Percentiles rank a stretch among this genome's conserved stretches.
Evolutionary conservation across 306 rosid genomes (phyloP).

Genomic region (Citrullus colocynthis): DNA sequence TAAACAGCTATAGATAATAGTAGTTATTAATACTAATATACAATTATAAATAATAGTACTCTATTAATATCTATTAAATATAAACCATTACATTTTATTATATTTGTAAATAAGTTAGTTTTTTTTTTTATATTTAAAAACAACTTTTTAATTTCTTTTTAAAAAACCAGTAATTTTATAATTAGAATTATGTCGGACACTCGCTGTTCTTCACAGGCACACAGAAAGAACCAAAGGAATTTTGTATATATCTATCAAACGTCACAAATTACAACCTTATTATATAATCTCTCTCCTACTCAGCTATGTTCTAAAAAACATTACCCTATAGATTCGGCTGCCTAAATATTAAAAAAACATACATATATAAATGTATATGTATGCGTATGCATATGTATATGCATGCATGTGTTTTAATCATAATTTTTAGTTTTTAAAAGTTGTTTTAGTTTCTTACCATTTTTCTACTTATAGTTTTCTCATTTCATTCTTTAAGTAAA

Average conservation of each 20-base stretch:
- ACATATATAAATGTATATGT: neutral
- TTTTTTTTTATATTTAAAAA: too few relatives aligned
- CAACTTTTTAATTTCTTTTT: too few relatives aligned
- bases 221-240: neutral
- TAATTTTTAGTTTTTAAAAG: neutral
- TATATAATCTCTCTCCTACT: conserved; percentile 1
- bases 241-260: neutral
- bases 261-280: neutral
- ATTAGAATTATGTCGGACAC: neutral
- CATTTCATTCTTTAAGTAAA: too few relatives aligned
- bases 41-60: too few relatives aligned
- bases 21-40: too few relatives aligned
- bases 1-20: too few relatives aligned
- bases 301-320: neutral
- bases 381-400: neutral
- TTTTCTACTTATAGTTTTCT: too few relatives aligned
- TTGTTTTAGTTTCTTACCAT: too few relatives aligned
- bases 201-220: neutral
- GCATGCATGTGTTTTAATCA: neutral
- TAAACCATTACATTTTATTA: too few relatives aligned
- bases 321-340: neutral
- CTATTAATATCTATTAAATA: too few relatives aligned
- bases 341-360: neutral
- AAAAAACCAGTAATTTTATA: neutral
- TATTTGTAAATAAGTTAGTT: too few relatives aligned